Base-by-base conservation (phyloP, 306 rosid species). In the Citrullus mucosospermus region DNA sequence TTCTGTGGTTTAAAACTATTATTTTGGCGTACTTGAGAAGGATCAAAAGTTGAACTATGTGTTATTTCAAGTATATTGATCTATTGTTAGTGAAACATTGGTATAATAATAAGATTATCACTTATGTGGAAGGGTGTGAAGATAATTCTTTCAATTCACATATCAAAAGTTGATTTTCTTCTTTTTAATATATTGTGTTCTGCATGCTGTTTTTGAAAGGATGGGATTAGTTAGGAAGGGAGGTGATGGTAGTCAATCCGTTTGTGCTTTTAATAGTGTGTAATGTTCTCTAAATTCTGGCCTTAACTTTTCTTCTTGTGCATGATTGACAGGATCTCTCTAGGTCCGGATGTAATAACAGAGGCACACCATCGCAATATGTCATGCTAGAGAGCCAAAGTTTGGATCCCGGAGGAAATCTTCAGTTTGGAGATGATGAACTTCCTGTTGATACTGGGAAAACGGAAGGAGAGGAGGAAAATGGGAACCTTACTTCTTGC, bases 381-480 rank as follows among this genome's bases (percentile, higher is more conserved):
- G 32, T 41, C 79, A 66, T 82, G 41, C 85, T 81, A 39, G 86
- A 80, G 80, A 83, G 76, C 66, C 79, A 30, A 69, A 80, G 39
- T 74, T 75, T 83, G 63, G 81, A 78, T 69, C 78, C 17, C 32
- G 79, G 69, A 77, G 83, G 82, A 67, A 75, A 67, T 70, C 66
- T 66, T 74, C 83, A 57, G 48, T 46, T 51, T 12, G 89, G 58
- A 81, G 78, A 61, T 85, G 75, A 56, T 54, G 88, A 88, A 76
- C 55, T 46, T 82, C 39, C 73, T 75, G 34, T 60, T 66, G 78
- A 39, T 46, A 74, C 62, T 18, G 41, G 87, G 80, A 87, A 83
- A 87, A 79, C 53, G 69, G 80, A 88, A 81, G 74, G 84, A 84
- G 65, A 73, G 51, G 61, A 86, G 73, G 83, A 74, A 53, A 74